Evolutionary conservation across 768 basidiomycete genomes (phyloP), one percentile per base, ranked within the genome.

Genomic region (Daedaleopsis nitida): DNA sequence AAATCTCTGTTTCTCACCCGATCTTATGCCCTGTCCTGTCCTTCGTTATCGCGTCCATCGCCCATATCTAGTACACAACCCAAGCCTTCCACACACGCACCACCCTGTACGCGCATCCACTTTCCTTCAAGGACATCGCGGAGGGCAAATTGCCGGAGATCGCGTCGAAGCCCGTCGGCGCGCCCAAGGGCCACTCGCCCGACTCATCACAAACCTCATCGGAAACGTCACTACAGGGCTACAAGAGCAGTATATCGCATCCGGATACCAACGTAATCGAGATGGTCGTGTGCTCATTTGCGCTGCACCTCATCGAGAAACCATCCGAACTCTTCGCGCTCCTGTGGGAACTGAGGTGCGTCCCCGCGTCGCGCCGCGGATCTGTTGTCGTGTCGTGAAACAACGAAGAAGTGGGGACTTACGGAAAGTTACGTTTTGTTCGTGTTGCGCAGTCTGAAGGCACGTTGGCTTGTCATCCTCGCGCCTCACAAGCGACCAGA

Each of bases 401-500:
- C n/a, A 6, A 32, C 37, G n/a, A 34, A 23, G 37, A 23, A 10
- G 38, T 9, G 2, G 11, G 8, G 6, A 5, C 19, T 48, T 14
- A 24, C n/a, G 16, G 39, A 3, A 42, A 3, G 5, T 42, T 42
- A 16, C 27, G n/a, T 21, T 24, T 3, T 43, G 38, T n/a, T n/a
- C n/a, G n/a, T n/a, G n/a, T n/a, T 50, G 24, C 43, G n/a, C 38
- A 86, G 85, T 61, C 81, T 78, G 45, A 85, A 84, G 67, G 78
- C 79, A 3, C 73, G 73, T 34, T 91, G 88, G 87, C 77, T 92
- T 10, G 79, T 89, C 37, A 79, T 91, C 6, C 74, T 89, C 37
- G 87, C 87, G 2, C 88, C 89, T 21, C 89, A 91, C 72, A 92
- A 91, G 73, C 88, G 84, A 65, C 89, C 89, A 19, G 87, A 88